phyloP scores from a whole-genome alignment of 164 flowering plant species.

The Umbellularia californica region DNA sequence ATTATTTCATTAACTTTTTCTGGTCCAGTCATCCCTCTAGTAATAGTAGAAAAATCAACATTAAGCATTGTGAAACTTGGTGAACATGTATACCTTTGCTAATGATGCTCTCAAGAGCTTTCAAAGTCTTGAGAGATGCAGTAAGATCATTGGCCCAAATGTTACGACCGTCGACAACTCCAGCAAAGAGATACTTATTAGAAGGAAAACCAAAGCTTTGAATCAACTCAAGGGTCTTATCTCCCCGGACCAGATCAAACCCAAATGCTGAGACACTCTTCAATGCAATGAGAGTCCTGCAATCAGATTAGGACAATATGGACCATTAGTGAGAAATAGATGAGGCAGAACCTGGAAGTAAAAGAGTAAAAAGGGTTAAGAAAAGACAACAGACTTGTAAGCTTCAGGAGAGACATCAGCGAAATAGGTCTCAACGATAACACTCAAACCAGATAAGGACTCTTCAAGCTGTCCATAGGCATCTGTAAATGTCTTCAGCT shows the following conservation, averaged over 20 bases:
- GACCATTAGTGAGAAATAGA: neutral
- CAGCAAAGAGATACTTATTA: slow-evolving; percentile 25
- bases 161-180: slow-evolving; percentile 24
- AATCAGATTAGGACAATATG: neutral
- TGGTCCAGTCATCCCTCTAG: too few relatives aligned
- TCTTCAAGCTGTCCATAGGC: slow-evolving; percentile 19
- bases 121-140: slow-evolving; percentile 20
- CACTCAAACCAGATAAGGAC: slow-evolving; percentile 19
- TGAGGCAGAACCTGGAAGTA: neutral
- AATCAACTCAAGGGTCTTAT: slow-evolving; percentile 22
- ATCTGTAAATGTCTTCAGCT: slow-evolving; percentile 23
- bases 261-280: slow-evolving; percentile 23
- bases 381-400: slow-evolving; percentile 15
- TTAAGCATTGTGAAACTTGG: neutral
- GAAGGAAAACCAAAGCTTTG: slow-evolving; percentile 25
- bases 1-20: too few relatives aligned
- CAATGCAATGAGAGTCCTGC: slow-evolving; percentile 17
- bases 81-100: slow-evolving; percentile 17
- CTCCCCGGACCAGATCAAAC: slow-evolving; percentile 27
- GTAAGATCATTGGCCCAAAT: slow-evolving; percentile 30
- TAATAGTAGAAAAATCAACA: neutral
- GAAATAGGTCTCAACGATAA: slow-evolving; percentile 24
- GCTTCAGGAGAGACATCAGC: slow-evolving; percentile 22
- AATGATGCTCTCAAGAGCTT: slow-evolving; percentile 19
- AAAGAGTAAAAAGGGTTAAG: neutral